phyloP scores from a whole-genome alignment of 2,329 filamentous ascomycete species.

The Calonectria pauciramosa region DNA sequence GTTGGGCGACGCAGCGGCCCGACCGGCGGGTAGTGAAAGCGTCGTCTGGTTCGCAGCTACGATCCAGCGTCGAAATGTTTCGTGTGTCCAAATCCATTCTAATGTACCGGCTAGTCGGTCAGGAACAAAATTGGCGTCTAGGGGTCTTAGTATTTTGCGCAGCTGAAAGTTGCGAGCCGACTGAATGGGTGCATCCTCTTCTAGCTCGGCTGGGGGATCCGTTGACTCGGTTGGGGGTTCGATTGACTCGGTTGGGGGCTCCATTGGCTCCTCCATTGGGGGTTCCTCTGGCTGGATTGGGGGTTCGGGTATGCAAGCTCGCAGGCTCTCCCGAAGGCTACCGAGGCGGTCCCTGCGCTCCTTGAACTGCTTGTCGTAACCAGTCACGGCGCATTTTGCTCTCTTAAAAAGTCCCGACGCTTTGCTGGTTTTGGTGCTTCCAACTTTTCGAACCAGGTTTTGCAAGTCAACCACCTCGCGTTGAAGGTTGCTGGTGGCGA shows the following conservation, averaged over 20 bases:
- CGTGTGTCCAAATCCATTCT: conserved; percentile 15
- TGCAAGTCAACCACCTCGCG: neutral
- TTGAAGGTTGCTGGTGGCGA: neutral
- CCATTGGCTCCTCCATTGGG: neutral
- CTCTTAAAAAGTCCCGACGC: neutral
- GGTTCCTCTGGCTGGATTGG: neutral
- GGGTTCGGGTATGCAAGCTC: neutral
- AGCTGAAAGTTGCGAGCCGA: neutral
- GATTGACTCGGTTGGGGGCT: neutral
- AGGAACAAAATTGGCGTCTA: neutral
- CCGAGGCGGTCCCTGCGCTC: neutral
- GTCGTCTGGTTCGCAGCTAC: neutral
- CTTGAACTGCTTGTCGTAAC: conserved; percentile 11
- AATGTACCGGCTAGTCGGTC: neutral
- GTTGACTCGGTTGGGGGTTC: neutral
- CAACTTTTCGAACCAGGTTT: neutral
- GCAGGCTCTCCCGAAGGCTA: neutral
- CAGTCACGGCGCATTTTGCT: neutral
- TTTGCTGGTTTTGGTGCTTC: neutral
- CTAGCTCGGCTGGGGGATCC: neutral
- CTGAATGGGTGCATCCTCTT: no score
- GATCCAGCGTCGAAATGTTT: neutral
- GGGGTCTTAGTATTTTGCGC: conserved; percentile 3
- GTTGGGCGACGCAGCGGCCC: neutral
- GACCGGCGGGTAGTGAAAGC: neutral